Percentiles rank a stretch among this genome's conserved stretches.
Evolutionary conservation across 805 yeast genomes (phyloP).

Genomic region (Candida koratica): DNA sequence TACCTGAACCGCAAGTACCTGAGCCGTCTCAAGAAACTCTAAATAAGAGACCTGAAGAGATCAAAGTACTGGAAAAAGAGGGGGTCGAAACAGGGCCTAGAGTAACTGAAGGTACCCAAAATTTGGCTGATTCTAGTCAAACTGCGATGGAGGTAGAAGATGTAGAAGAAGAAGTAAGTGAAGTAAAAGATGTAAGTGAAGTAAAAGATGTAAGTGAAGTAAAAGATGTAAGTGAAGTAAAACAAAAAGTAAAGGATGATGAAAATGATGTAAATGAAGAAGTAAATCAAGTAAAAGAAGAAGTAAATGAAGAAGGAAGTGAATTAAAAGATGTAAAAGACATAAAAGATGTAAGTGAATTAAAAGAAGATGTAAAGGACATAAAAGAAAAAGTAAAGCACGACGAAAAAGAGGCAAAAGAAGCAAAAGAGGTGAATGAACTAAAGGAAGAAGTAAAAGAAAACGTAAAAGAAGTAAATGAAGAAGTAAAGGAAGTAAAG

Average conservation of each 20-base stretch:
- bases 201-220: slow-evolving; percentile 1
- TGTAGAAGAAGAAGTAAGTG: slow-evolving; percentile 1
- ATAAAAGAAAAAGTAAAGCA: neutral
- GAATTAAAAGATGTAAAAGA: neutral
- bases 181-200: neutral
- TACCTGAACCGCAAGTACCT: slow-evolving; percentile 5
- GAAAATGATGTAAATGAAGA: neutral
- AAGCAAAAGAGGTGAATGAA: slow-evolving; percentile 1
- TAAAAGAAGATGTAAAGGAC: neutral
- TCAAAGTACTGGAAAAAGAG: neutral
- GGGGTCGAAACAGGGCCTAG: neutral
- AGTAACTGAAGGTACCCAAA: too few species aligned
- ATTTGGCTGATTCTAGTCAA: too few species aligned
- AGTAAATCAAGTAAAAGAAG: neutral
- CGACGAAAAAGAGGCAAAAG: slow-evolving; percentile 2
- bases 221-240: neutral
- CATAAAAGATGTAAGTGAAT: neutral
- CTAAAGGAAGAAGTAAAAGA: neutral
- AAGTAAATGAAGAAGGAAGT: neutral
- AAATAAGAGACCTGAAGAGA: neutral
- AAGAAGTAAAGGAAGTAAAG: neutral
- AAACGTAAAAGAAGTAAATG: neutral
- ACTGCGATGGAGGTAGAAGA: slow-evolving; percentile 1
- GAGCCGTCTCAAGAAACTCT: slow-evolving; percentile 3
- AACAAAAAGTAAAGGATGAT: neutral